A percentile compares a stretch with the other conserved stretches of the same genome.
These are phyloP conservation scores for Talaromyces trachyspermus DNA, from an alignment of 495 filamentous ascomycete species.

Conservation along the genomic window DNA sequence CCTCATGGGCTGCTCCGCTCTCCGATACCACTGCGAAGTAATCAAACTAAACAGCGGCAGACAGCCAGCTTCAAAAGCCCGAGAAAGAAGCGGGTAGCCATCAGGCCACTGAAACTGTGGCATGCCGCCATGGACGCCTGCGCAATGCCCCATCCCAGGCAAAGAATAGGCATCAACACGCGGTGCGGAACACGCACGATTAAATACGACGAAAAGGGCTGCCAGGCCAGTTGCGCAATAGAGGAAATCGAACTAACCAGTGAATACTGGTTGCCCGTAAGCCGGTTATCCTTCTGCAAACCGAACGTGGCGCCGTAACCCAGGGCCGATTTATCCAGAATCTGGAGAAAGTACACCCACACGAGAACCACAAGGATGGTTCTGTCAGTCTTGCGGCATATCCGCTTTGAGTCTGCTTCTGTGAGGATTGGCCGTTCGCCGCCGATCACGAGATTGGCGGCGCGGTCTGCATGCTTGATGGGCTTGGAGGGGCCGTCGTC, in stretches of 20 bases:
- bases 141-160: constrained; percentile 46
- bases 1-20: constrained; percentile 42
- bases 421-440: constrained; percentile 24
- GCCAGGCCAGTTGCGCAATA: constrained; percentile 59
- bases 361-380: constrained; percentile 50
- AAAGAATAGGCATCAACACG: constrained; percentile 54
- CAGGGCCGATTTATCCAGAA: constrained; percentile 58
- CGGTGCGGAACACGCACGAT: constrained; percentile 60
- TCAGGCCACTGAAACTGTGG: constrained; percentile 32
- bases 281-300: constrained; percentile 43
- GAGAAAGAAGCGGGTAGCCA: constrained; percentile 41
- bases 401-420: constrained; percentile 46
- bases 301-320: constrained; percentile 59
- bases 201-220: constrained; percentile 56
- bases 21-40: constrained; percentile 43
- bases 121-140: constrained; percentile 40
- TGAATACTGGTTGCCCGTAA: constrained; percentile 54
- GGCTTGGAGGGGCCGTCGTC: background rate
- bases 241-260: constrained; percentile 54
- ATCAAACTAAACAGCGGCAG: constrained; percentile 51
- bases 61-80: constrained; percentile 49
- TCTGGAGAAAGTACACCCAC: constrained; percentile 61
- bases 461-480: constrained; percentile 6
- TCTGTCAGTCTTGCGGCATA: constrained; percentile 53
- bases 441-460: constrained; percentile 1